phyloP scores from a whole-genome alignment of 106 monocot species.

The Apostasia ramifera region DNA sequence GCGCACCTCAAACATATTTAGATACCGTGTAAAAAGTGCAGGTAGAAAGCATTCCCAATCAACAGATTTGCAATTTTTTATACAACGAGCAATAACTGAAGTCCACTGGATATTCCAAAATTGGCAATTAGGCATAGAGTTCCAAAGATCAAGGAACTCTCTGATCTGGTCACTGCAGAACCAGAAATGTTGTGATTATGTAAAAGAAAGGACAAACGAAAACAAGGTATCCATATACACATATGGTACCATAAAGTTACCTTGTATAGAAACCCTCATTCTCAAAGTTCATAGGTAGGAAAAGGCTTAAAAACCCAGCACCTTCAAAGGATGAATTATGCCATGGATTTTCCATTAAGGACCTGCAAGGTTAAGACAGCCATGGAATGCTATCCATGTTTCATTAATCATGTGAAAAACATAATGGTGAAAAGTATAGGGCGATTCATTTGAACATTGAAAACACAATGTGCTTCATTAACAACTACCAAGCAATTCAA shows the following conservation, averaged over 20 bases:
- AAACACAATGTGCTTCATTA: no score
- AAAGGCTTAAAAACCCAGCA: slow-evolving; percentile 72
- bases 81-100: slow-evolving; percentile 67
- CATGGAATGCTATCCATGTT: not conserved
- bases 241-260: slow-evolving; percentile 21
- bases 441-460: no score
- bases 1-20: slow-evolving; percentile 97
- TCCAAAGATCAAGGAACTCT: slow-evolving; percentile 72
- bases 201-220: not conserved
- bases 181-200: slow-evolving; percentile 1
- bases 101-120: slow-evolving; percentile 99
- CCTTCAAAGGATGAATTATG: slow-evolving; percentile 94
- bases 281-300: slow-evolving; percentile 75
- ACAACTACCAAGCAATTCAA: no score
- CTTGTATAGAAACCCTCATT: slow-evolving; percentile 73
- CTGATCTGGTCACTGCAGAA: slow-evolving; percentile 62
- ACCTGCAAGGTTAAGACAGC: slow-evolving; percentile 27
- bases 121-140: slow-evolving; percentile 80
- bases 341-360: slow-evolving; percentile 94
- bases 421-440: no score
- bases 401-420: no score
- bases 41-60: slow-evolving; percentile 84
- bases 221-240: not conserved
- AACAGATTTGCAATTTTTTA: slow-evolving; percentile 67
- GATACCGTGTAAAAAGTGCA: slow-evolving; percentile 54